Percentiles rank a stretch among this genome's conserved stretches.
These are phyloP conservation scores for Thielaviopsis ethacetica DNA, from an alignment of 2,329 filamentous ascomycete genomes.

Conservation along the genomic window DNA sequence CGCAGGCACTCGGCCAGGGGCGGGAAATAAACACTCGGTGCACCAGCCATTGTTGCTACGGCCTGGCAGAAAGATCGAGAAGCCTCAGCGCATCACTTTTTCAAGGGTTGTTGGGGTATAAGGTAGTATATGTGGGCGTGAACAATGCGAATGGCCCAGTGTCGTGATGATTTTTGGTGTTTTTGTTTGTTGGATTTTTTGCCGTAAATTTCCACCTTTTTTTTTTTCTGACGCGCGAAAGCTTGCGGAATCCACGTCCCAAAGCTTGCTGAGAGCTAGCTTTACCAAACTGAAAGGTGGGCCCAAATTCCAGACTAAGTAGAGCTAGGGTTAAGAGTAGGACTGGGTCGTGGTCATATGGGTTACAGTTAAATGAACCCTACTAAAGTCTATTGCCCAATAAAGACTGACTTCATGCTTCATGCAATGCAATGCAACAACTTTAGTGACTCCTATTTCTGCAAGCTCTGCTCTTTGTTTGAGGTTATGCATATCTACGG, in stretches of 20 bases:
- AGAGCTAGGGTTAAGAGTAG: background rate
- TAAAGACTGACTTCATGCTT: too few species aligned
- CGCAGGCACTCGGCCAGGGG: slow-evolving; percentile 72
- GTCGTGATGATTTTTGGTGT: background rate
- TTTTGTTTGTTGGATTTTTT: background rate
- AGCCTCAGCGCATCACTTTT: slow-evolving; percentile 5
- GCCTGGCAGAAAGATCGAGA: background rate
- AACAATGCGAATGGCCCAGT: background rate
- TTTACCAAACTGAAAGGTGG: background rate
- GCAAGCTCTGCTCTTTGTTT: too few species aligned
- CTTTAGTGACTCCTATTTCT: too few species aligned
- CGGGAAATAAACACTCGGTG: slow-evolving; percentile 63
- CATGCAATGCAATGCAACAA: too few species aligned
- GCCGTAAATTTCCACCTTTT: background rate
- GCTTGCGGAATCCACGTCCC: background rate
- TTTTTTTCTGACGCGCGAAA: background rate
- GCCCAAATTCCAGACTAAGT: background rate
- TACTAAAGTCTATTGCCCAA: too few species aligned
- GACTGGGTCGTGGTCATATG: too few species aligned
- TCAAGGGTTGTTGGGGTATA: background rate
- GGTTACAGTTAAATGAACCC: too few species aligned
- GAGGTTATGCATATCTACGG: too few species aligned
- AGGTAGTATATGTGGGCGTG: background rate
- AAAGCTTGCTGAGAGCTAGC: background rate
- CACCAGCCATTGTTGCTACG: slow-evolving; percentile 45